Evolutionary conservation across 176 grass and related monocot genomes (phyloP).

Genomic region (Oryza meyeriana): DNA sequence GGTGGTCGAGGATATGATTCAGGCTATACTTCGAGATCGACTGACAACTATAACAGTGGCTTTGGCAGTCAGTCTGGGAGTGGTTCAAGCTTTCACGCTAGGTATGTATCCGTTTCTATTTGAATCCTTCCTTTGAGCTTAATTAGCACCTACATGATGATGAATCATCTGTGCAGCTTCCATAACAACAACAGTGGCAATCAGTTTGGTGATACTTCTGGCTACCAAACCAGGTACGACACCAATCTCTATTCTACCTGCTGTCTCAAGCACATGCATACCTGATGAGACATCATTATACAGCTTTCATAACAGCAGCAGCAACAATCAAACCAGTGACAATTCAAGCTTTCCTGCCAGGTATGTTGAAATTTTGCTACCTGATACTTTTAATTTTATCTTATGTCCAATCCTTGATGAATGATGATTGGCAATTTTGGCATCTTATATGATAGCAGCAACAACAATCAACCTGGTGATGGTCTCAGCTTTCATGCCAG

Average conservation of each 20-base stretch:
- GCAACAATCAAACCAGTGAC: conserved; percentile 17
- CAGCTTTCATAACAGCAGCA: conserved; percentile 38
- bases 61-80: conserved; percentile 20
- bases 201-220: conserved; percentile 20
- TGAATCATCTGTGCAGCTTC: conserved; percentile 10
- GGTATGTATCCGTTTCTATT: conserved; percentile 36
- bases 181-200: conserved; percentile 27
- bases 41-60: conserved; percentile 18
- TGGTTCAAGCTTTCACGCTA: conserved; percentile 39
- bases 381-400: conserved; percentile 15
- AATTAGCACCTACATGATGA: conserved; percentile 6
- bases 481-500: conserved; percentile 59
- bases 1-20: conserved; percentile 40
- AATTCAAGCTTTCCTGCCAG: conserved; percentile 21
- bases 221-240: conserved; percentile 26
- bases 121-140: conserved; percentile 1
- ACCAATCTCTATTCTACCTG: not conserved
- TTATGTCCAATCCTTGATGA: conserved; percentile 12
- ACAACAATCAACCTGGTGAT: conserved; percentile 37
- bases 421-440: not conserved
- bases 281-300: too few relatives aligned
- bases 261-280: too few relatives aligned
- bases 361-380: conserved; percentile 19
- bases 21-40: conserved; percentile 24
- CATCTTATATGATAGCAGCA: conserved; percentile 16